Conservation (phyloP, 148 eudicot species). For the Mesembryanthemum crystallinum region DNA sequence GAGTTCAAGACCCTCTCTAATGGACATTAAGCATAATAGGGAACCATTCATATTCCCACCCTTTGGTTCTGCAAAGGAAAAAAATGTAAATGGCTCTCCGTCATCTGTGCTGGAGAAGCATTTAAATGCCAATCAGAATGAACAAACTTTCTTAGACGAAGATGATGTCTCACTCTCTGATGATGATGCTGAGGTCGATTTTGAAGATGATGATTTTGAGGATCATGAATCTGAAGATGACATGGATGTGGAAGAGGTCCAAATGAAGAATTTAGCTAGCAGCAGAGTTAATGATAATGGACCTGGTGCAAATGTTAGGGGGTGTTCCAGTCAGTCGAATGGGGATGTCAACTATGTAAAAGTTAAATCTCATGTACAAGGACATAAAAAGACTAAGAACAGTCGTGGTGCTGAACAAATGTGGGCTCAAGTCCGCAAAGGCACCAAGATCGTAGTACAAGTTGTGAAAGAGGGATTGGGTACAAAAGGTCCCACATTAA, state of each 20-base stretch:
- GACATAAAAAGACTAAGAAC: conserved; percentile 20
- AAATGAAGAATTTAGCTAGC: conserved; percentile 38
- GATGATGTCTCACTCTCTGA: conserved; percentile 46
- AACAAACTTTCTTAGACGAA: conserved; percentile 32
- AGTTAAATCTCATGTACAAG: conserved; percentile 25
- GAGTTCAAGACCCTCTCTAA: conserved; percentile 62
- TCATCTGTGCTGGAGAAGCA: conserved; percentile 33
- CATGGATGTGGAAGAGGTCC: conserved; percentile 36
- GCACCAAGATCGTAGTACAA: conserved; percentile 90
- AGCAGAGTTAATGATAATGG: conserved; percentile 21
- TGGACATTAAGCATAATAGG: conserved; percentile 61
- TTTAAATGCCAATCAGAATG: conserved; percentile 29
- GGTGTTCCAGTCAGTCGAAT: conserved; percentile 26
- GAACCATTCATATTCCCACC: conserved; percentile 80
- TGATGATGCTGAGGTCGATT: conserved; percentile 51
- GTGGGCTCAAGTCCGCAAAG: conserved; percentile 73
- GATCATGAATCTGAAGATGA: conserved; percentile 51
- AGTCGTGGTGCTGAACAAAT: conserved; percentile 32
- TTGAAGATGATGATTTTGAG: conserved; percentile 49
- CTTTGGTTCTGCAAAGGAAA: conserved; percentile 43
- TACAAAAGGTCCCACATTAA: conserved; percentile 75
- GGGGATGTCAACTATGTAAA: conserved; percentile 30
- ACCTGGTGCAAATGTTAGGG: conserved; percentile 24
- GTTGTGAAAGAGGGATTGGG: conserved; percentile 96
- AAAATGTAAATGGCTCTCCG: conserved; percentile 32